Evolutionary conservation across 345 rosid species (phyloP), one percentile per base, ranked within the genome.

Genomic region (Syzygium jambos): DNA sequence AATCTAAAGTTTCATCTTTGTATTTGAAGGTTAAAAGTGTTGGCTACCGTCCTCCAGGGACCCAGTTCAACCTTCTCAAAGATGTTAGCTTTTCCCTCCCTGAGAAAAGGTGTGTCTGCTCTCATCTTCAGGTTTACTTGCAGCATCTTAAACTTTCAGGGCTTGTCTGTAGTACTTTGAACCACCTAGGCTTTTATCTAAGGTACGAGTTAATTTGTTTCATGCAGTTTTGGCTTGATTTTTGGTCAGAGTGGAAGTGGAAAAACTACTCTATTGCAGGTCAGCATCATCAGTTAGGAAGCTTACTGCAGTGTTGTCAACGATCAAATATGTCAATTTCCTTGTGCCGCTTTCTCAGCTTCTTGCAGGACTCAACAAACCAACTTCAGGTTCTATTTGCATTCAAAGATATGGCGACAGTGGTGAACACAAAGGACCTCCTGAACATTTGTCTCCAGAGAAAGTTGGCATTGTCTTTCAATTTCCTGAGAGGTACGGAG

Each of bases 211-310:
- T 55, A 41, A 56, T 78, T 52, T 29, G 30, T 85, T 89, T 84
- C 15, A 78, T 92, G 89, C 93, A 95, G 99, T 90, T 95, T 97
- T 92, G 99, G 99, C 86, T 93, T 97, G 93, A 92, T 97, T 87
- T 97, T 95, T 94, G 99, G 99, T 85, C 94, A 92, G 92, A 97
- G 99, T 90, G 98, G 99, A 90, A 96, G 98, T 59, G 99, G 99
- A 46, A 97, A 97, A 92, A 97, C 98, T 88, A 97, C 99, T 49
- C 95, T 96, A 43, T 90, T 97, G 91, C 98, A 96, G 98, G 98
- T 96, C 55, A 80, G 19, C 51, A 19, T 34, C 63, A 16, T 17
- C 52, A 61, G 80, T 73, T 73, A 61, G 52, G 23, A 55, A 43
- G 52, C 84, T 68, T 52, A 5, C 38, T 41, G 77, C 77, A 22